A percentile compares a stretch with the other conserved stretches of the same genome.
phyloP scores from a whole-genome alignment of 2,329 filamentous ascomycete species.

The Fusarium lateritium region DNA sequence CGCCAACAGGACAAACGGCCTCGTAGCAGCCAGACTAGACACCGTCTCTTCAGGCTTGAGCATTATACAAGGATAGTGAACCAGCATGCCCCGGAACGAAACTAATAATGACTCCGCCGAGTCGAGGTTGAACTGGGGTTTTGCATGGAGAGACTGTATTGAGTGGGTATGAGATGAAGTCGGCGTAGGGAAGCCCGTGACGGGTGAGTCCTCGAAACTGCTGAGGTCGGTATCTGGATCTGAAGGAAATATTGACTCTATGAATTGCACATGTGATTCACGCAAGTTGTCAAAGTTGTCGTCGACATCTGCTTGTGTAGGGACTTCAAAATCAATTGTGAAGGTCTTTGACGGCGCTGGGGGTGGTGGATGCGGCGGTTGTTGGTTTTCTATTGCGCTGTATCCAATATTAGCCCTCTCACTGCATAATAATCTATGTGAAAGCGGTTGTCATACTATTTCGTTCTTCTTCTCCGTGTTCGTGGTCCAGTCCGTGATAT shows the following conservation, averaged over 20 bases:
- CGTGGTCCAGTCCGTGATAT: slow-evolving; percentile 66
- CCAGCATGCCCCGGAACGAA: slow-evolving; percentile 61
- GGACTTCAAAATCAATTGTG: slow-evolving; percentile 67
- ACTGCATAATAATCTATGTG: neutral
- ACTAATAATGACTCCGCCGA: slow-evolving; percentile 64
- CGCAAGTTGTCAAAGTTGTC: slow-evolving; percentile 61
- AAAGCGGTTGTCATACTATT: slow-evolving; percentile 52
- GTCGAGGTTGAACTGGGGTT: slow-evolving; percentile 69
- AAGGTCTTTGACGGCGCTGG: slow-evolving; percentile 64
- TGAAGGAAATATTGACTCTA: slow-evolving; percentile 59
- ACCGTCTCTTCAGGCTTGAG: slow-evolving; percentile 60
- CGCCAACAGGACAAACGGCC: slow-evolving; percentile 69
- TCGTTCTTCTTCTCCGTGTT: slow-evolving; percentile 63
- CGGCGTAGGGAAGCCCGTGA: slow-evolving; percentile 48
- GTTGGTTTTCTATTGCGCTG: slow-evolving; percentile 43
- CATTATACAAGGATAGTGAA: slow-evolving; percentile 61
- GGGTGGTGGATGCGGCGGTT: slow-evolving; percentile 46
- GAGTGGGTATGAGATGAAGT: slow-evolving; percentile 52
- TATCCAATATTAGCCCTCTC: neutral
- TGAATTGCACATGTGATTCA: slow-evolving; percentile 58
- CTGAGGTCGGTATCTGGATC: slow-evolving; percentile 44
- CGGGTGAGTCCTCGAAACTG: slow-evolving; percentile 39
- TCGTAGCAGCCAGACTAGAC: slow-evolving; percentile 58
- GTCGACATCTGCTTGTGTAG: slow-evolving; percentile 55
- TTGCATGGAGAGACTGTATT: slow-evolving; percentile 60